Base-by-base conservation (phyloP, 1,139 yeast genomes). In the Saccharomycopsis hybrid region DNA sequence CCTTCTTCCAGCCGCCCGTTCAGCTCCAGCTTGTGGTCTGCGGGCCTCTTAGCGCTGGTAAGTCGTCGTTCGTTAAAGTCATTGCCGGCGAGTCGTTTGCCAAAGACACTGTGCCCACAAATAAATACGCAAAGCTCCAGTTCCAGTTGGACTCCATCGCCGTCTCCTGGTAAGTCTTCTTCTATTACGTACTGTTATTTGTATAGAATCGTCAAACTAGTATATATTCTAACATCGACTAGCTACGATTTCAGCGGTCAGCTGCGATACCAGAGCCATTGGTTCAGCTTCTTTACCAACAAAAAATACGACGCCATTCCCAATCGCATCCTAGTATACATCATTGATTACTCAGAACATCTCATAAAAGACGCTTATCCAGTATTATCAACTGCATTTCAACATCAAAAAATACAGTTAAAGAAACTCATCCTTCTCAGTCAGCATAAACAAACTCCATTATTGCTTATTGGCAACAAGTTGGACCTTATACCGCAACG, bases 391-490 rank as follows among this genome's bases (percentile, higher is more conserved):
- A 28, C 11, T 4, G 37, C 30, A 3, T 50, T 50, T 33, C 9
- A 32, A 29, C 25, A 39, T 11, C n/a, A 30, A 7, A 48, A 33
- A 32, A n/a, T 2, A 9, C 18, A n/a, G 27, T 31, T 50, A 11
- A 38, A 48, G n/a, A 25, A 31, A 35, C 24, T 50, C 11, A n/a
- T 50, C 4, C 24, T 48, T 3, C 9, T 4, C 7, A 32, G 42
- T 2, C 33, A 30, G n/a, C 18, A 36, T 11, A 9, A 3, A 11
- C 31, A 38, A 30, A 39, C 36, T 9, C 51, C 53, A 11, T 18
- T 50, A n/a, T 35, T 46, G 32, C 28, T 50, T 7, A 9, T 50
- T 5, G 53, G 48, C 13, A 50, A 46, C 29, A 50, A 50, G 27
- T 11, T 41, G 8, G 53, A 50, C 33, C 24, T 50, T 3, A 44